phyloP scores from a whole-genome alignment of 345 rosid species.

The Psidium guajava region DNA sequence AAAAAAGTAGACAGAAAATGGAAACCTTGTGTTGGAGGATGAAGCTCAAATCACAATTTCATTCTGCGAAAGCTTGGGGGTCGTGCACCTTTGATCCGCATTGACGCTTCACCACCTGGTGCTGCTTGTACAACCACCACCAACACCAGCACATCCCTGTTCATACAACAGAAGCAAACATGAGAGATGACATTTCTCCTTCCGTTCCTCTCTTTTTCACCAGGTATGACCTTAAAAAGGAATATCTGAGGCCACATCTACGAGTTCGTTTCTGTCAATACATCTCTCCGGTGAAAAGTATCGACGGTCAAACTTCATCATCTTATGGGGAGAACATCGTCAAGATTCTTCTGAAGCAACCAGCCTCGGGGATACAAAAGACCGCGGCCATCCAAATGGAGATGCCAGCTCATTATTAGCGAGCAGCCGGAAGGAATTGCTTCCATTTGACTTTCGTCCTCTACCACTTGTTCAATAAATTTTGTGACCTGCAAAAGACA shows the following conservation, averaged over 20 bases:
- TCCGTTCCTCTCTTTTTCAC: not conserved
- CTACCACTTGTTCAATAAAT: slow-evolving; percentile 79
- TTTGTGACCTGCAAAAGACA: slow-evolving; percentile 52
- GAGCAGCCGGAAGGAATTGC: slow-evolving; percentile 59
- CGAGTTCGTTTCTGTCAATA: not conserved
- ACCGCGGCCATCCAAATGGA: slow-evolving; percentile 47
- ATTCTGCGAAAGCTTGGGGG: not conserved
- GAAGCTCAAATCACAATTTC: not conserved
- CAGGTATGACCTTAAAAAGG: not conserved
- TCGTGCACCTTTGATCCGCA: not conserved
- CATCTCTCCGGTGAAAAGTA: not conserved
- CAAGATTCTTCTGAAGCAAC: slow-evolving; percentile 57
- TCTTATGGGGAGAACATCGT: slow-evolving; percentile 30
- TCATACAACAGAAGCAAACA: not conserved
- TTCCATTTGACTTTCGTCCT: slow-evolving; percentile 90
- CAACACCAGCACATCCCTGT: not conserved
- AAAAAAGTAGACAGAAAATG: not conserved
- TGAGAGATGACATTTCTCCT: not conserved
- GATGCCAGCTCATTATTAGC: slow-evolving; percentile 79
- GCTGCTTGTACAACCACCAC: not conserved
- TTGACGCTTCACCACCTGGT: not conserved
- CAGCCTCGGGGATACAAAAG: slow-evolving; percentile 67
- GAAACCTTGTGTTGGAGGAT: not conserved
- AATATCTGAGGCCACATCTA: not conserved
- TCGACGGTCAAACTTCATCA: slow-evolving; percentile 1